Percentiles rank a stretch among this genome's conserved stretches.
Evolutionary conservation across 371 early-diverging fungal species (phyloP).

Genomic region (Mortierella sp.): DNA sequence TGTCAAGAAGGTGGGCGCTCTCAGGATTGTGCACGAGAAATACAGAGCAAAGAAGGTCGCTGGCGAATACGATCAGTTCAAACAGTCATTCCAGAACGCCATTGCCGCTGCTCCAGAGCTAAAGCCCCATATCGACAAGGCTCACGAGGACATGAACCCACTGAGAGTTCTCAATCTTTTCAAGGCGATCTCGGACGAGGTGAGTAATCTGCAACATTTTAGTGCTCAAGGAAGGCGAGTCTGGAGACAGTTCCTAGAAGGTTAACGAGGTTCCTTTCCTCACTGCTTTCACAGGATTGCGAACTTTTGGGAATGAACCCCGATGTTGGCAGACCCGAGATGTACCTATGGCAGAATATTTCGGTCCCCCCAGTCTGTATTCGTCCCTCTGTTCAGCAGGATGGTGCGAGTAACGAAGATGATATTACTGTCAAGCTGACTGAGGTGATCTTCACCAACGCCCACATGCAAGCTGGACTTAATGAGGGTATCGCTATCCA

Average conservation of each 20-base stretch:
- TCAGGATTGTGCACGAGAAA: conserved; percentile 98
- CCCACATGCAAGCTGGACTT: conserved; percentile 88
- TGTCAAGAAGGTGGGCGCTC: conserved; percentile 96
- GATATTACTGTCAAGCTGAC: conserved; percentile 98
- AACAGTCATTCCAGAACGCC: conserved; percentile 80
- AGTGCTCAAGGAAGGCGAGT: background rate
- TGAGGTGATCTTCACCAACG: conserved; percentile 97
- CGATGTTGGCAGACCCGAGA: conserved; percentile 89
- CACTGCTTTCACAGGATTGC: conserved; percentile 76
- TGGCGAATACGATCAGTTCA: conserved; percentile 81
- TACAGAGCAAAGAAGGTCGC: conserved; percentile 84
- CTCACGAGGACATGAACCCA: conserved; percentile 97
- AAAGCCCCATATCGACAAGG: conserved; percentile 82
- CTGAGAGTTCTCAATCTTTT: conserved; percentile 90
- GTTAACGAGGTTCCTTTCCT: background rate
- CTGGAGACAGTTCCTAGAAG: background rate
- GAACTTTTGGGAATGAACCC: conserved; percentile 95
- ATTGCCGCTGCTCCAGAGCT: conserved; percentile 80
- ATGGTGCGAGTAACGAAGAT: conserved; percentile 98
- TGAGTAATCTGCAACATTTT: conserved; percentile 25
- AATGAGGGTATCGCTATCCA: conserved; percentile 85
- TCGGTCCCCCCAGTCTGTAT: conserved; percentile 99
- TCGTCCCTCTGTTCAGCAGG: conserved; percentile 97
- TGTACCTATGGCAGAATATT: conserved; percentile 93
- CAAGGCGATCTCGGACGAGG: conserved; percentile 87